Evolutionary conservation across 345 rosid genomes (phyloP).

Genomic region (Draba incana): DNA sequence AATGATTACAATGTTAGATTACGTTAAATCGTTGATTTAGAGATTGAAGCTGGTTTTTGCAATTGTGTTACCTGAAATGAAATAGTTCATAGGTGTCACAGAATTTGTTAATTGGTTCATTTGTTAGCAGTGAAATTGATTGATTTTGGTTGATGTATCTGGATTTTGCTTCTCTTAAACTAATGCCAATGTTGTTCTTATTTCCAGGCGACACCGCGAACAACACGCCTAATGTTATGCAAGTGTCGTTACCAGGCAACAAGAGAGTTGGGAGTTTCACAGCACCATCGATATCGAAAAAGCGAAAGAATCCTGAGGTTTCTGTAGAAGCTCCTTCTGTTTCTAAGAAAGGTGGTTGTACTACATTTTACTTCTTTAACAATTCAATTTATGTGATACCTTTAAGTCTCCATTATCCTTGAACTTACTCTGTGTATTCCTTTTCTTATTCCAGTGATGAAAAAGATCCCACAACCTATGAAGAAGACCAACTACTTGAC

Average conservation of each 20-base stretch:
- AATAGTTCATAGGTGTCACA: not conserved
- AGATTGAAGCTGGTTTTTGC: no score
- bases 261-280: slow-evolving; percentile 32
- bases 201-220: slow-evolving; percentile 45
- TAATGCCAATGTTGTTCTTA: slow-evolving; percentile 15
- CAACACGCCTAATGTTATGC: slow-evolving; percentile 45
- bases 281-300: slow-evolving; percentile 47
- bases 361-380: not conserved
- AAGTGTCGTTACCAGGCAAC: slow-evolving; percentile 47
- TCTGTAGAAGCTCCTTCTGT: slow-evolving; percentile 45
- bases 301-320: slow-evolving; percentile 51
- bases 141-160: slow-evolving; percentile 3
- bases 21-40: not conserved
- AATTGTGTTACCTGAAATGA: no score
- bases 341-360: slow-evolving; percentile 44
- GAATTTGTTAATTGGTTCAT: slow-evolving; percentile 4
- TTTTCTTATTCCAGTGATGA: slow-evolving; percentile 13
- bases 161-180: not conserved
- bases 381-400: not conserved
- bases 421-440: slow-evolving; percentile 6
- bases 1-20: not conserved
- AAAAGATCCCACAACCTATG: slow-evolving; percentile 18
- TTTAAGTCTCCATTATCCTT: not conserved
- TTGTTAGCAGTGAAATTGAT: not conserved
- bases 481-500: slow-evolving; percentile 37